Evolutionary conservation across 169 alveolate genomes (phyloP).

Genomic region (Plasmodium inui): DNA sequence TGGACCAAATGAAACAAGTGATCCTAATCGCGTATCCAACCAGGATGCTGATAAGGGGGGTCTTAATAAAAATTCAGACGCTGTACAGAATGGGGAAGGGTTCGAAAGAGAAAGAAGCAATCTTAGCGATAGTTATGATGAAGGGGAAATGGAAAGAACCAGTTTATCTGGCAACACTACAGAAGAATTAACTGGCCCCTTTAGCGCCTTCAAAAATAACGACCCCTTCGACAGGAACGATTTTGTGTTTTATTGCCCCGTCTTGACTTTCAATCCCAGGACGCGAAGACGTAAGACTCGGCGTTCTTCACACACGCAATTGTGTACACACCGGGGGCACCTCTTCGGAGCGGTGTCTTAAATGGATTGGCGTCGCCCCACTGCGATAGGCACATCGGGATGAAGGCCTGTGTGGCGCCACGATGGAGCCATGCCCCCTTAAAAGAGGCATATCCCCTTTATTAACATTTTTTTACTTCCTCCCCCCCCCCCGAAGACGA

Average conservation of each 20-base stretch:
- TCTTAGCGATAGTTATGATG: background rate
- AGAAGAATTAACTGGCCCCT: background rate
- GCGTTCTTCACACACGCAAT: background rate
- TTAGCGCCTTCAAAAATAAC: slow-evolving; percentile 24
- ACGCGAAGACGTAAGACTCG: slow-evolving; percentile 12
- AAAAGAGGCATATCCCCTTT: background rate
- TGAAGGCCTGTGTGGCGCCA: background rate
- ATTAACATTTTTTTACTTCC: slow-evolving; percentile 9
- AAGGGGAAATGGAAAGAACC: background rate
- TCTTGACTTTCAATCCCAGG: slow-evolving; percentile 26
- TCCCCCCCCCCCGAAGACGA: slow-evolving; percentile 9
- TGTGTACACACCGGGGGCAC: background rate
- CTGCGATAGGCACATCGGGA: background rate
- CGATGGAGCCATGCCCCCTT: background rate
- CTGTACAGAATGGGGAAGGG: background rate
- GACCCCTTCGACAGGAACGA: slow-evolving; percentile 19
- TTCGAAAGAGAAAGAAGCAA: background rate
- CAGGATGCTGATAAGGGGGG: background rate
- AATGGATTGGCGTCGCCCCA: background rate
- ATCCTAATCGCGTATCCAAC: background rate
- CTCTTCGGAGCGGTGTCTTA: background rate
- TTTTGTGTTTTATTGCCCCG: slow-evolving; percentile 54
- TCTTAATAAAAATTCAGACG: background rate
- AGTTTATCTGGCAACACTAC: background rate
- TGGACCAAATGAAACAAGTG: background rate